phyloP scores from a whole-genome alignment of 768 basidiomycete genomes.

The Symmetrospora coprosmae region DNA sequence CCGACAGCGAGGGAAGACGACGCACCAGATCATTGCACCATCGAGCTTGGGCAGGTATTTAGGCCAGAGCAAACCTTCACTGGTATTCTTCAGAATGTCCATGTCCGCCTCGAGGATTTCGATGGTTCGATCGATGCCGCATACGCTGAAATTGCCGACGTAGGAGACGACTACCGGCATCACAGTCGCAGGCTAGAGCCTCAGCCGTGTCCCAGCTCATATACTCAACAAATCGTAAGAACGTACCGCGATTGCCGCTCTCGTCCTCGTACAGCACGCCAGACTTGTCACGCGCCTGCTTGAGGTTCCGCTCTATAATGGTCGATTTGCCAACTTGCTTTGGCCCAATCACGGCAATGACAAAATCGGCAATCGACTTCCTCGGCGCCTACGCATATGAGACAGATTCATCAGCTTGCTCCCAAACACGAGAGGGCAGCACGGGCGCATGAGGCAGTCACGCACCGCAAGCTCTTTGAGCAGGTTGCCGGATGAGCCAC shows the following conservation, averaged over 20 bases:
- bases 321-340: conserved; percentile 71
- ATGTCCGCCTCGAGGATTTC: conserved; percentile 33
- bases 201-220: too few species aligned
- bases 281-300: conserved; percentile 28
- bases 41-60: conserved; percentile 50
- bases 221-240: background rate
- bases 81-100: conserved; percentile 24
- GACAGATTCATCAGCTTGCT: too few species aligned
- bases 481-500: too few species aligned
- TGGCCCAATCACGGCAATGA: conserved; percentile 54
- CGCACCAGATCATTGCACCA: conserved; percentile 59
- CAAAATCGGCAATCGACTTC: conserved; percentile 17
- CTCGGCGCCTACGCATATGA: background rate
- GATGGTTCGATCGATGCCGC: conserved; percentile 35
- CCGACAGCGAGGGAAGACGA: too few species aligned
- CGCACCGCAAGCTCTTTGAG: too few species aligned
- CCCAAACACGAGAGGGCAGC: too few species aligned
- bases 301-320: conserved; percentile 62
- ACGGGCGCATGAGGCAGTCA: too few species aligned
- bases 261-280: conserved; percentile 21
- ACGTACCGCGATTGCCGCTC: conserved; percentile 31
- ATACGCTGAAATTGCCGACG: conserved; percentile 28
- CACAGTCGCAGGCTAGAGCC: too few species aligned
- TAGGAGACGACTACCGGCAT: conserved; percentile 22
- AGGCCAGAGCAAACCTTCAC: conserved; percentile 41